A percentile compares a stretch with the other conserved stretches of the same genome.
These are phyloP conservation scores for Phialocephala sp. DNA, from an alignment of 2,329 filamentous ascomycete genomes.

Conservation along the genomic window DNA sequence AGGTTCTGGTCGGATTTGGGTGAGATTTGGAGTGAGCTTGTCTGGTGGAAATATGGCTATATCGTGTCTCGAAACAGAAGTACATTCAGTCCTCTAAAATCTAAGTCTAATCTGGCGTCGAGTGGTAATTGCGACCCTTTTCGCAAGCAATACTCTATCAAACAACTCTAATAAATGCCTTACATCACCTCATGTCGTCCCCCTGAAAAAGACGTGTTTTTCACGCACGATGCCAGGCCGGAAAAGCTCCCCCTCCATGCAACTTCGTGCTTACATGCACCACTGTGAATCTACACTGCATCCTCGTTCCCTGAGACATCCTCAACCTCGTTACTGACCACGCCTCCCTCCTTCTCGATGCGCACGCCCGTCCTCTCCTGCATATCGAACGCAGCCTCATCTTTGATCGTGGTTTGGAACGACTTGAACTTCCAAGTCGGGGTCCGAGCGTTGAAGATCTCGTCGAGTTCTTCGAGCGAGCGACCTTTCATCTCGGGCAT, in stretches of 20 bases:
- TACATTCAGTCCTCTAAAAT: background rate
- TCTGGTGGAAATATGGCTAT: constrained; percentile 1
- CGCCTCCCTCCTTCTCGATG: constrained; percentile 19
- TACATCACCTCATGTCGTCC: too few relatives aligned
- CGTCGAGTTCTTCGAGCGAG: constrained; percentile 48
- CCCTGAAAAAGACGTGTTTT: background rate
- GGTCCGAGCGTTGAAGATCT: constrained; percentile 42
- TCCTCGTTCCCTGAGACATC: background rate
- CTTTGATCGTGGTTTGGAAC: constrained; percentile 24
- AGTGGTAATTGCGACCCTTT: background rate
- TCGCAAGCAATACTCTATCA: background rate
- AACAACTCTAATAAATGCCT: background rate
- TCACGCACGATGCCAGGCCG: background rate
- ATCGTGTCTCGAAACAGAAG: background rate
- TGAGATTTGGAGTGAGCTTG: background rate
- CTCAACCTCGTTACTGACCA: constrained; percentile 12
- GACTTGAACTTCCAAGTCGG: constrained; percentile 25
- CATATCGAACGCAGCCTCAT: constrained; percentile 28
- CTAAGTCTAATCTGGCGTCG: background rate
- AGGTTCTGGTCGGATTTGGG: too few relatives aligned
- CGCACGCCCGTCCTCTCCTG: constrained; percentile 17
- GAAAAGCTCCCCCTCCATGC: too few relatives aligned
- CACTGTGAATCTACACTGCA: background rate
- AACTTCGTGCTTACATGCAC: too few relatives aligned
- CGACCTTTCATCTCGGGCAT: constrained; percentile 47